Base-by-base conservation (phyloP, 2,329 filamentous ascomycete genomes). In the Aspergillus sp. region DNA sequence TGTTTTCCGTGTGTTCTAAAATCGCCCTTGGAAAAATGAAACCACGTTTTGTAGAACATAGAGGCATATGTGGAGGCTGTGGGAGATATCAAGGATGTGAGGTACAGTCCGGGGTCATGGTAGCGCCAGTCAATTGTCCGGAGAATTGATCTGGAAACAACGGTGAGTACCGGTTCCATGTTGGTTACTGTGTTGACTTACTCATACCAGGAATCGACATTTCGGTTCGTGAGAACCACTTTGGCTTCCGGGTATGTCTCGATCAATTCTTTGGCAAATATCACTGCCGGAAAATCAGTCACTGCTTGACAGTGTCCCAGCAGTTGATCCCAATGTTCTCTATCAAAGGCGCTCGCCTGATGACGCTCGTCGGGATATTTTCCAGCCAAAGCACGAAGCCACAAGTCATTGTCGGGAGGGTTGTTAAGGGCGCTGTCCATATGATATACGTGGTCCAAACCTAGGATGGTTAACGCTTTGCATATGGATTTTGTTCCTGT, bases 201-300 rank as follows among this genome's bases (percentile, higher is more conserved):
- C 41, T 27, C 20, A 27, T 52, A 46, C 53, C 55, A 62, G 5
- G 44, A 15, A 13, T 60, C 51, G 5, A 53, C 47, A 39, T 57
- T 47, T 17, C 60, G 58, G 5, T 41, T 30, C n/a, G 51, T 57
- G 3, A 62, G 39, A 30, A 62, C 56, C 4, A 61, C 58, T 37
- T 61, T 60, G 7, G 59, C 58, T 4, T 57, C 52, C 0, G 60
- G 59, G 37, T 61, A 62, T 0, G 57, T 51, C 10, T 19, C 35
- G 32, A 60, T 54, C 2, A 61, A 23, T 41, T 60, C 60, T 1
- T 49, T 33, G 5, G 50, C 50, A 33, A 62, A 61, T 2, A 46
- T 17, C 3, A 51, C 46, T 5, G 42, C 44, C 1, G 55, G 56
- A 4, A 50, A 39, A 41, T 61, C 56, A 5, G 53, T 54, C 3